phyloP scores from a whole-genome alignment of 73 alveolate genomes.

The Tetrahymena malaccensis region DNA sequence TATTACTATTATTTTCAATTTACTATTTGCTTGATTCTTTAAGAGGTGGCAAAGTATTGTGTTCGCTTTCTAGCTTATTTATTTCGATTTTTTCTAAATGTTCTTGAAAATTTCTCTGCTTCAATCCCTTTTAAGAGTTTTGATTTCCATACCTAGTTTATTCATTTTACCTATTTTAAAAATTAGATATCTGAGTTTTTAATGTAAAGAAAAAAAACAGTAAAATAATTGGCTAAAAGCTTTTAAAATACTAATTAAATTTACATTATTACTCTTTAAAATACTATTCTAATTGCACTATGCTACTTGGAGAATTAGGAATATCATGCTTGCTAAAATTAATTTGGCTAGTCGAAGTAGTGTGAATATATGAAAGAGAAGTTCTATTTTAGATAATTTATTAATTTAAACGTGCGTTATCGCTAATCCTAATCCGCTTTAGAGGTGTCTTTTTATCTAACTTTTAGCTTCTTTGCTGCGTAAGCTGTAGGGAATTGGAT shows the following conservation, averaged over 20 bases:
- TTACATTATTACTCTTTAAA: neutral
- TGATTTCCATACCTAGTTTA: neutral
- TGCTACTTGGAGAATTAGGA: neutral
- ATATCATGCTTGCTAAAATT: neutral
- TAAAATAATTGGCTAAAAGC: neutral
- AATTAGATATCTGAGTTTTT: no score
- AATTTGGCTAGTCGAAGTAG: neutral
- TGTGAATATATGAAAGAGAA: neutral
- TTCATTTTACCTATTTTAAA: neutral
- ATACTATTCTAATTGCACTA: neutral
- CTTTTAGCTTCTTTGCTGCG: neutral
- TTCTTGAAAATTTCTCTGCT: neutral
- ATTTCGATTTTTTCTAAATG: neutral
- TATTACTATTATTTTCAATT: neutral
- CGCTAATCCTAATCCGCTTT: neutral
- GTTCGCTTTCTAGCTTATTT: neutral
- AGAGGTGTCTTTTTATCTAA: neutral
- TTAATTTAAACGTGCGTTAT: neutral
- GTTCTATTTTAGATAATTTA: neutral
- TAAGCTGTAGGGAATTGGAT: neutral
- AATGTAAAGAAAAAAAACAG: neutral
- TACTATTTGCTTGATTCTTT: neutral
- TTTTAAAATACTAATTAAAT: neutral
- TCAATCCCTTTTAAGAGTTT: neutral
- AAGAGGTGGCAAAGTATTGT: neutral